These are phyloP conservation scores for Alloascoidea africana DNA, from an alignment of 805 yeast species.

Conservation along the genomic window DNA sequence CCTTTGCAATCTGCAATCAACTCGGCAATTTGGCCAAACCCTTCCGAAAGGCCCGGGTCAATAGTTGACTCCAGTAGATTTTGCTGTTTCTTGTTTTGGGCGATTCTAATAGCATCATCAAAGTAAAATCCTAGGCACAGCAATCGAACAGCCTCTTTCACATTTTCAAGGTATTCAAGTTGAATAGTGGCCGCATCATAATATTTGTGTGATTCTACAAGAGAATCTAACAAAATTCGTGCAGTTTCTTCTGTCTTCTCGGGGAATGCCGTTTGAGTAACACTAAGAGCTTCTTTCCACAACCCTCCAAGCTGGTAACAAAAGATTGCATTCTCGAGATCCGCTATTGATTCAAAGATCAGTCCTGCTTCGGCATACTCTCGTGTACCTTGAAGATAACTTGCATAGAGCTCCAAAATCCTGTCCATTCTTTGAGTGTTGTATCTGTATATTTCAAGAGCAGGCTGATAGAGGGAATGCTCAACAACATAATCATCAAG, in stretches of 20 bases:
- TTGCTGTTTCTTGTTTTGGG: constrained; percentile 29
- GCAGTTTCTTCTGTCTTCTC: constrained; percentile 31
- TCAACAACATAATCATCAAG: constrained; percentile 50
- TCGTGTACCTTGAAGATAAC: constrained; percentile 35
- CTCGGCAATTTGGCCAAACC: constrained; percentile 79
- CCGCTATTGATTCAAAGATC: constrained; percentile 53
- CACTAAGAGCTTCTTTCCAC: constrained; percentile 75
- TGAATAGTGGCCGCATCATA: constrained; percentile 72
- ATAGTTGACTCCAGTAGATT: constrained; percentile 37
- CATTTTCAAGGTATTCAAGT: constrained; percentile 39
- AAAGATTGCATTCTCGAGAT: constrained; percentile 46
- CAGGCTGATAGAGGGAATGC: constrained; percentile 58
- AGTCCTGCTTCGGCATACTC: constrained; percentile 65
- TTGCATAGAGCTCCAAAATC: constrained; percentile 50
- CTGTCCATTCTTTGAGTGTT: constrained; percentile 32
- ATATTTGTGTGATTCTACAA: constrained; percentile 51
- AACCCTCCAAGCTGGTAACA: constrained; percentile 53
- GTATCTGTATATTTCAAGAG: constrained; percentile 46
- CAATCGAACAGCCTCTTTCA: constrained; percentile 45
- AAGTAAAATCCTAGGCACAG: constrained; percentile 65
- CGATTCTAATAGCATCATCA: constrained; percentile 62
- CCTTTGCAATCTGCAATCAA: constrained; percentile 84
- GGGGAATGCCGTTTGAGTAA: constrained; percentile 27
- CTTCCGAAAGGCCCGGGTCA: constrained; percentile 70
- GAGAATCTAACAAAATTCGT: constrained; percentile 39